phyloP scores from a whole-genome alignment of 495 filamentous ascomycete species.

The Aspergillus bridgeri region DNA sequence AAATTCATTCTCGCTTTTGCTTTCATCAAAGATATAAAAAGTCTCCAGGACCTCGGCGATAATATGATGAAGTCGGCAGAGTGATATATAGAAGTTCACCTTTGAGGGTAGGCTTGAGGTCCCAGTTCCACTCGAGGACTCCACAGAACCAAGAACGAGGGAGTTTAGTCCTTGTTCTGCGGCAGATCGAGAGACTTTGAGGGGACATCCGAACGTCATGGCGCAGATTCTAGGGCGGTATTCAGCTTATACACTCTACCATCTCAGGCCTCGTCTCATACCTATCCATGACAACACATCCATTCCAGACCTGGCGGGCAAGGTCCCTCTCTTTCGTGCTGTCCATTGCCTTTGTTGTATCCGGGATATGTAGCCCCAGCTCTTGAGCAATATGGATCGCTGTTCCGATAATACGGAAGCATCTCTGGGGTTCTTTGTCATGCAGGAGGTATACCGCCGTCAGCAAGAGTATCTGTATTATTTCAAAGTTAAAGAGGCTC shows the following conservation, averaged over 20 bases:
- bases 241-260: not conserved
- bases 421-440: slow-evolving; percentile 16
- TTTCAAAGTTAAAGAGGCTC: not conserved
- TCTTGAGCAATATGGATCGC: slow-evolving; percentile 24
- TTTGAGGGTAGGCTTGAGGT: not conserved
- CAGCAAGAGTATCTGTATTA: slow-evolving; percentile 22
- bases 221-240: not conserved
- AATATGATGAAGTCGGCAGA: not conserved
- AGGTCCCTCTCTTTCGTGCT: not conserved
- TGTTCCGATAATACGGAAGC: slow-evolving; percentile 51
- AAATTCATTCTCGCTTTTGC: not conserved
- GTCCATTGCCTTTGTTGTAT: not conserved
- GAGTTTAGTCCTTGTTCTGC: not conserved
- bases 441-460: slow-evolving; percentile 21
- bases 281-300: not conserved
- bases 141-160: not conserved
- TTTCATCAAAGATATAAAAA: not conserved
- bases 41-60: not conserved
- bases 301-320: not conserved
- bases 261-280: not conserved
- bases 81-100: not conserved
- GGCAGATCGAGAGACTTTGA: not conserved
- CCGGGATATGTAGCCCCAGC: not conserved
- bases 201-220: not conserved
- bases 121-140: not conserved